Conservation (phyloP, 2,329 filamentous ascomycete genomes). For the Orbilia quercus region DNA sequence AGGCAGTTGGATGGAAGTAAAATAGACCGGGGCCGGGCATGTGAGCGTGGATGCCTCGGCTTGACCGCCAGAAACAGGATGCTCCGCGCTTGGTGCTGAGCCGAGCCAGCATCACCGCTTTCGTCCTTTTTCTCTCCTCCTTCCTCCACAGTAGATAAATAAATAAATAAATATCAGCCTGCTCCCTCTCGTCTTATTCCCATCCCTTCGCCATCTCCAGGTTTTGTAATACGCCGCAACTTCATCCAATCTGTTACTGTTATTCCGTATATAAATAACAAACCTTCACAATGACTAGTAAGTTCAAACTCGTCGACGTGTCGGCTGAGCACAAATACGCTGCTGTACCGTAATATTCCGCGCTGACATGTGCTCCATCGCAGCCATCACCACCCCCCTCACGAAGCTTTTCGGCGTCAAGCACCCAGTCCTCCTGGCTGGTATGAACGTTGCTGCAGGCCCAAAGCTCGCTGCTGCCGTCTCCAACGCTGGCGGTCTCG, state of each 20-base stretch:
- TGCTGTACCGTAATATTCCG: neutral
- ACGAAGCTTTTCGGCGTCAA: constrained; percentile 99
- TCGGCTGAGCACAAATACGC: neutral
- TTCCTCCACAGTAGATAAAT: constrained; percentile 4
- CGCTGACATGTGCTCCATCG: constrained; percentile 7
- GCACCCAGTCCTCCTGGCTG: constrained; percentile 92
- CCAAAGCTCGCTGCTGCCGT: constrained; percentile 96
- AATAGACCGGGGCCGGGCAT: constrained; percentile 48
- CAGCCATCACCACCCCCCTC: constrained; percentile 80
- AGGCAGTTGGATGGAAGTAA: neutral
- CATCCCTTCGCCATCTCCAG: too few relatives aligned
- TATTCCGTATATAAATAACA: constrained; percentile 1
- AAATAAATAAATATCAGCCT: constrained; percentile 41
- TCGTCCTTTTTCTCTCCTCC: constrained; percentile 30
- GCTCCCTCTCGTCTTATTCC: too few relatives aligned
- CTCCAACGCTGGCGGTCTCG: constrained; percentile 94
- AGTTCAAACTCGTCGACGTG: constrained; percentile 1
- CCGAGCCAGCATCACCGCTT: constrained; percentile 41
- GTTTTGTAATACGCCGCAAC: too few relatives aligned
- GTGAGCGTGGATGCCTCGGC: constrained; percentile 53
- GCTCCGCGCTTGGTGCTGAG: constrained; percentile 30
- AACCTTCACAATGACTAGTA: constrained; percentile 45
- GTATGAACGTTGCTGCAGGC: constrained; percentile 98
- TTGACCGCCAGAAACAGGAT: constrained; percentile 24
- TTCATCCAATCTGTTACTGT: neutral